phyloP scores from a whole-genome alignment of 495 filamentous ascomycete genomes.

The Penicillium steckii region DNA sequence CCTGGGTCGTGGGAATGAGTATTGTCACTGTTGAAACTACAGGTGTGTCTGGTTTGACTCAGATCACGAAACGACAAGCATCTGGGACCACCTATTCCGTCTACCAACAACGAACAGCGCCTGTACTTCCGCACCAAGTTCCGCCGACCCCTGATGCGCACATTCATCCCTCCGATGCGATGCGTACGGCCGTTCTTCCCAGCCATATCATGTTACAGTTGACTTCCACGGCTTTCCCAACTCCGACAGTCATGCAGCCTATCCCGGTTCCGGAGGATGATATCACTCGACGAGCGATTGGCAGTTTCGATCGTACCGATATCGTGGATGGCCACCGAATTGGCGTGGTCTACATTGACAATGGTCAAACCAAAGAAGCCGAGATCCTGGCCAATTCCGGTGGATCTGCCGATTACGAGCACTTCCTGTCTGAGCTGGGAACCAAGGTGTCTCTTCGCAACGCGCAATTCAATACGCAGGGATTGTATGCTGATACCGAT shows the following conservation, averaged over 20 bases:
- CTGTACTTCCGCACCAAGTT: conserved; percentile 65
- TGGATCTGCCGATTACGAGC: conserved; percentile 81
- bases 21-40: conserved; percentile 84
- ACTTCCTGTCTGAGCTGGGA: conserved; percentile 78
- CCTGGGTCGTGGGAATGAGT: conserved; percentile 85
- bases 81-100: conserved; percentile 79
- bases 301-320: conserved; percentile 78
- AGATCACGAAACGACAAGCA: conserved; percentile 79
- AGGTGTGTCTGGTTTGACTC: conserved; percentile 67
- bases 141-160: conserved; percentile 48
- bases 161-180: conserved; percentile 32
- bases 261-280: conserved; percentile 84
- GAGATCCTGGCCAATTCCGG: conserved; percentile 83
- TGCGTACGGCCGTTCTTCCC: conserved; percentile 58
- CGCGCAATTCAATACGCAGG: conserved; percentile 89
- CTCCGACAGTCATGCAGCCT: conserved; percentile 64
- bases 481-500: conserved; percentile 80
- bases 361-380: conserved; percentile 73
- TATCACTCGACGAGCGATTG: conserved; percentile 70
- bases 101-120: conserved; percentile 68
- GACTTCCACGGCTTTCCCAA: conserved; percentile 60
- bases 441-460: conserved; percentile 74
- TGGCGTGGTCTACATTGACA: conserved; percentile 87
- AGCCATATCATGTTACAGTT: conserved; percentile 84
- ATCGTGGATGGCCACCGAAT: conserved; percentile 95